Evolutionary conservation across 73 alveolate species (phyloP).

Genomic region (Halteria grandinella): DNA sequence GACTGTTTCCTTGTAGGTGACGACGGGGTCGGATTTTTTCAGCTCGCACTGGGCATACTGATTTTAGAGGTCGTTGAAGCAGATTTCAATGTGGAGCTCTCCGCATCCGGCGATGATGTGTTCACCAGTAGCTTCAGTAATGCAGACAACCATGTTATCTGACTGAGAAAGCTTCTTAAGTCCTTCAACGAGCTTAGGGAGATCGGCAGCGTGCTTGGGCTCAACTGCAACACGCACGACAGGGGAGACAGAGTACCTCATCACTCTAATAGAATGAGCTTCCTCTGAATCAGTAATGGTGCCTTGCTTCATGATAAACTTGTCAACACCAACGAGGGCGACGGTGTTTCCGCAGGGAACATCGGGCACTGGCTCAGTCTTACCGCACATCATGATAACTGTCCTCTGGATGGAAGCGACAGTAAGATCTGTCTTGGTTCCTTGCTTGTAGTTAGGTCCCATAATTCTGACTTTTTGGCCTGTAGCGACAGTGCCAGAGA

Average conservation of each 20-base stretch:
- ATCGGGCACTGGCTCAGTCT: conserved; percentile 93
- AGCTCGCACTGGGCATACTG: conserved; percentile 96
- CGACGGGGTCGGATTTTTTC: conserved; percentile 97
- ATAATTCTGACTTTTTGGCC: conserved; percentile 99
- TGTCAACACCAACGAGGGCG: conserved; percentile 97
- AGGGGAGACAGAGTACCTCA: conserved; percentile 99
- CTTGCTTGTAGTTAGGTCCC: conserved; percentile 99
- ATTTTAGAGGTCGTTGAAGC: conserved; percentile 95
- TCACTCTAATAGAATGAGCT: conserved; percentile 95
- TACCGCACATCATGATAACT: conserved; percentile 94
- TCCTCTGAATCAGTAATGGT: conserved; percentile 95
- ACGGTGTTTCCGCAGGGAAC: conserved; percentile 99
- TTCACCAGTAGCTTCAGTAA: conserved; percentile 95
- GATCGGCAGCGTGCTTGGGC: conserved; percentile 96
- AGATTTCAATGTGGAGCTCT: conserved; percentile 98
- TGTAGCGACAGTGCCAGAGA: conserved; percentile 97
- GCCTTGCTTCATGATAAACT: conserved; percentile 94
- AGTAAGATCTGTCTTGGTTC: conserved; percentile 95
- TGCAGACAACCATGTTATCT: conserved; percentile 95
- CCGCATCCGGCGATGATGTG: conserved; percentile 99
- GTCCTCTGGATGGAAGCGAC: conserved; percentile 96
- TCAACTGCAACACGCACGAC: conserved; percentile 99
- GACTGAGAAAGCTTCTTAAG: conserved; percentile 97
- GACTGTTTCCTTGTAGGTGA: conserved; percentile 98
- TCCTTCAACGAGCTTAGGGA: conserved; percentile 98